Percentiles rank a stretch among this genome's conserved stretches.
Evolutionary conservation across 306 rosid species (phyloP).

Genomic region (Fagus crenata): DNA sequence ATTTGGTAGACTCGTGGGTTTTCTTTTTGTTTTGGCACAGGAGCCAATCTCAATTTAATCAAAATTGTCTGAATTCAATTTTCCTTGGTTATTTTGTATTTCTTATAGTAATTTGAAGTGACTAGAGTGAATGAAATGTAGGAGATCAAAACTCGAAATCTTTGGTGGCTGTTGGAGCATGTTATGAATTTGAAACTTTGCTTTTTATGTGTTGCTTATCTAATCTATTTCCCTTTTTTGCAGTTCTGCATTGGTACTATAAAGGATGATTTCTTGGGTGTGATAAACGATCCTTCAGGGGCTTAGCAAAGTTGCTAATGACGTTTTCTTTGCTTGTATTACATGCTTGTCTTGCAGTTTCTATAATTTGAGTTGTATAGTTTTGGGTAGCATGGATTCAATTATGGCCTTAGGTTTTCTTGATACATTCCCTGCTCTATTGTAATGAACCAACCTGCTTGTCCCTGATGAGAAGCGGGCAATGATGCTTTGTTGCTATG

Average conservation of each 20-base stretch:
- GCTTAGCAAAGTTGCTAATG: constrained; percentile 31
- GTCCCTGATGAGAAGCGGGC: too few species aligned
- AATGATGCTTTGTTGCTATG: too few species aligned
- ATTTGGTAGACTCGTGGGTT: neutral
- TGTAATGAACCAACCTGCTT: too few species aligned
- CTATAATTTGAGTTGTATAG: too few species aligned
- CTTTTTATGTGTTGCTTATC: neutral
- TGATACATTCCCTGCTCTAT: too few species aligned
- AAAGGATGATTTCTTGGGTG: constrained; percentile 97
- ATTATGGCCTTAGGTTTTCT: too few species aligned
- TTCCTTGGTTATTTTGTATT: neutral
- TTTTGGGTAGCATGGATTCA: neutral
- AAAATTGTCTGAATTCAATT: neutral
- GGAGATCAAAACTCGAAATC: neutral
- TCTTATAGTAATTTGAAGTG: neutral
- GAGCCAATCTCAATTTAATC: neutral
- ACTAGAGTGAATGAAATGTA: neutral
- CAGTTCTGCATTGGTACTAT: constrained; percentile 99
- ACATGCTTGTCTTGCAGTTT: neutral
- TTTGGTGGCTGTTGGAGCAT: neutral
- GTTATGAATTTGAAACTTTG: neutral
- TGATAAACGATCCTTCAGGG: constrained; percentile 81
- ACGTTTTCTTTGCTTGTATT: neutral
- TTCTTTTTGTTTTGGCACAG: neutral
- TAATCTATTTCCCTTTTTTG: constrained; percentile 14